Evolutionary conservation across 2,329 filamentous ascomycete species (phyloP), one percentile per base, ranked within the genome.

Genomic region (Magnaporthiopsis rhizophila): DNA sequence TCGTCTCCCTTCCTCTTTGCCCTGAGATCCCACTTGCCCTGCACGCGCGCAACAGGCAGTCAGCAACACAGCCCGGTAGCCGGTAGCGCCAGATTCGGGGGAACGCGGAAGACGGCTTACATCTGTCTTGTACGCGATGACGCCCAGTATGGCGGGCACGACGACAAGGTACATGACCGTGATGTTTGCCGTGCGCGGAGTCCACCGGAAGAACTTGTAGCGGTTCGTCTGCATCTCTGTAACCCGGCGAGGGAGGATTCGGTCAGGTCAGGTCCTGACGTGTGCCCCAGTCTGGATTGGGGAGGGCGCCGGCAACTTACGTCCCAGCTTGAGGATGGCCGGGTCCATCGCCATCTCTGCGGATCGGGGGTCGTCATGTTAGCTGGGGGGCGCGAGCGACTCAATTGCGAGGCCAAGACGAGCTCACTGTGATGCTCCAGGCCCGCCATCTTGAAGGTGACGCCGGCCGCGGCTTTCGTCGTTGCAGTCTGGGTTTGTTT

Each of bases 171-270:
- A 97, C 68, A 89, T 81, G 74, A 97, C 86, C 5, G 89, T 88
- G 72, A 97, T 77, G 79, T 86, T 87, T 36, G 91, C 92, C 59
- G 92, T 96, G 72, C 90, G 84, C 63, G 87, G 85, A 50, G 90
- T 98, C 91, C 92, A 98, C 77, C 92, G 86, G 85, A 98, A 99
- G 85, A 91, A 97, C 80, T 92, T 92, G 85, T 93, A 89, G 69
- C 95, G 89, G 81, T 91, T 92, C 73, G 85, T 81, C 73, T 84
- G 86, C 87, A 97, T 90, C 76, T 89, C 93, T 97, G 72, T 63
- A 57, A 0, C 15, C 13, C 36, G 45, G 45, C 45, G 45, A n/a
- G 45, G 15, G 45, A n/a, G 45, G 5, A 8, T 50, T 5, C n/a
- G n/a, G n/a, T n/a, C n/a, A n/a, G 24, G n/a, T 57, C 36, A 50